A percentile compares a stretch with the other conserved stretches of the same genome.
Evolutionary conservation across 202 grass and related monocot genomes (phyloP).

Genomic region (Cymbopogon flexuosus): DNA sequence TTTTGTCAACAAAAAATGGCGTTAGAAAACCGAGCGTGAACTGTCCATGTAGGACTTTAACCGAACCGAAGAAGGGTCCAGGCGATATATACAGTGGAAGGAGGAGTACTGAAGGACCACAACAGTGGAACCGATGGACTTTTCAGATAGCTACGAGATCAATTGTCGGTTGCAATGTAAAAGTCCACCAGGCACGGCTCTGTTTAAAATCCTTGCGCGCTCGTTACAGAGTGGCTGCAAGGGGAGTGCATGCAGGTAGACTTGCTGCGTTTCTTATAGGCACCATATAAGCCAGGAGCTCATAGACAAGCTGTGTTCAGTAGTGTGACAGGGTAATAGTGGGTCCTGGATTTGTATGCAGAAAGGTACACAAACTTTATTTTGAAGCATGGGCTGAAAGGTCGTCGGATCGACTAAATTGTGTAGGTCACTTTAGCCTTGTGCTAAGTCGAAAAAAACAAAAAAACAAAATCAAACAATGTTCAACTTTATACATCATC

Average conservation of each 20-base stretch:
- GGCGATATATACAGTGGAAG: background rate
- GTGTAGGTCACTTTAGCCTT: background rate
- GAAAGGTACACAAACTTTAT: conserved; percentile 4
- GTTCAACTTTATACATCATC: background rate
- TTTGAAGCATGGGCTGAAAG: background rate
- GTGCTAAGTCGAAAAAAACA: too few relatives aligned
- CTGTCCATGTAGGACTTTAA: background rate
- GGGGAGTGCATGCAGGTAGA: background rate
- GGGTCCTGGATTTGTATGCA: conserved; percentile 25
- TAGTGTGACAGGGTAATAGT: background rate
- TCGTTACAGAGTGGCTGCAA: background rate
- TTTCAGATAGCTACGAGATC: background rate
- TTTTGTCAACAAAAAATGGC: background rate
- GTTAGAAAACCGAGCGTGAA: background rate
- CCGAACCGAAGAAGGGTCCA: background rate
- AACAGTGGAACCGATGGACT: background rate
- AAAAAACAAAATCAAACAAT: too few relatives aligned
- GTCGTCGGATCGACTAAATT: background rate
- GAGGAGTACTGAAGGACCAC: background rate
- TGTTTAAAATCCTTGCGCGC: background rate
- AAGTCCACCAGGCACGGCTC: background rate
- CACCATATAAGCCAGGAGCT: background rate
- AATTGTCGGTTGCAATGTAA: background rate
- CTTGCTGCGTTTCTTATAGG: background rate
- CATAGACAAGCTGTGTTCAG: background rate